Base-by-base conservation (phyloP, 1,139 yeast genomes). In the Pichia sp. region DNA sequence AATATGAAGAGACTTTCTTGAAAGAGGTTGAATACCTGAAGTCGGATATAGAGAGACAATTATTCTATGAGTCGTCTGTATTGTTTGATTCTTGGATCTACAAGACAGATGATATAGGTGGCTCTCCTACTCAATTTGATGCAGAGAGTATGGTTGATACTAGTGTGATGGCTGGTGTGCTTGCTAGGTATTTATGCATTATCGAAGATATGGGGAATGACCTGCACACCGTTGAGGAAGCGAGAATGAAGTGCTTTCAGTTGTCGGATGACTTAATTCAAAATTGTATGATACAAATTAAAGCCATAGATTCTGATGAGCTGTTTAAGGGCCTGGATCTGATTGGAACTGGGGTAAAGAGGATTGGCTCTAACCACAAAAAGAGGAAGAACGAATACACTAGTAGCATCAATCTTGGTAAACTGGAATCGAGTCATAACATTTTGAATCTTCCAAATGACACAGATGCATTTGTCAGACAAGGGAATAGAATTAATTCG, bases 31-130 rank as follows among this genome's bases (percentile, higher is more conserved):
- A 58, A 1, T 54, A 66, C 21, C 52, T 78, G 27, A 65, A 64
- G 27, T 72, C 70, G 19, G 56, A 66, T 0, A 55, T 74, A 6
- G 77, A 76, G 34, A 66, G 63, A 34, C 78, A 77, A 30, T 64
- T 78, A 8, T 53, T 78, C 26, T 66, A 74, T 41, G 68, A 70
- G 45, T 69, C 84, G 0, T 69, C 82, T 0, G 59, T 73, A 7
- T 55, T 76, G 22, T 53, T 65, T 44, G 73, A 69, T 18, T 27
- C 41, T 1, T 30, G 38, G 39, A 25, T 40, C 10, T 12, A 24
- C 12, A n/a, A n/a, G n/a, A n/a, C n/a, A n/a, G n/a, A n/a, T n/a
- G n/a, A n/a, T n/a, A n/a, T n/a, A n/a, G n/a, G n/a, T n/a, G n/a
- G n/a, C n/a, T n/a, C n/a, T n/a, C n/a, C n/a, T n/a, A n/a, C n/a